Conservation (phyloP, 306 rosid genomes). For the Corylus heterophylla region DNA sequence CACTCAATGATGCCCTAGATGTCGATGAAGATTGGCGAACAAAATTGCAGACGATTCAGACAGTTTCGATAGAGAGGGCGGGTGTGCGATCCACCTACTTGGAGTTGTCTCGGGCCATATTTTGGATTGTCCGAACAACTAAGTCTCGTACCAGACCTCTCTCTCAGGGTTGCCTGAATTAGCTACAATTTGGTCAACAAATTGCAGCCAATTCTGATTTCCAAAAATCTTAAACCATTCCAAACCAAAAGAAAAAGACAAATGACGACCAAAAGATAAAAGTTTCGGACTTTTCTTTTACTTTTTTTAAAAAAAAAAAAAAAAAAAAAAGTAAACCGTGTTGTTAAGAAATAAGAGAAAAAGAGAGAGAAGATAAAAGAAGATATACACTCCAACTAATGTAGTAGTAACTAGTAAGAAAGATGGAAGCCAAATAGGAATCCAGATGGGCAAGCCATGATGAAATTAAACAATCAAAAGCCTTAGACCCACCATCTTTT, state of each 20-base stretch:
- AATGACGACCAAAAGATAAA: background rate
- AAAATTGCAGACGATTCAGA: too few species aligned
- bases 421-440: background rate
- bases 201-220: too few species aligned
- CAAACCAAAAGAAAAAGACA: too few species aligned
- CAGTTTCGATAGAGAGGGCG: too few species aligned
- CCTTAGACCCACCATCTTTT: slow-evolving; percentile 3
- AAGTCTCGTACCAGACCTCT: too few species aligned
- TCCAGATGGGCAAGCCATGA: slow-evolving; percentile 18
- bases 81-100: too few species aligned
- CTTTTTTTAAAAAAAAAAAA: background rate
- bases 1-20: background rate
- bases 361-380: background rate
- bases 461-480: background rate
- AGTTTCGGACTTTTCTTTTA: background rate
- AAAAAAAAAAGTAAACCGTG: too few species aligned
- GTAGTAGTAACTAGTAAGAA: background rate
- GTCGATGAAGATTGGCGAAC: background rate
- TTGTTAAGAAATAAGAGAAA: background rate
- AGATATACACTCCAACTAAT: background rate
- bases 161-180: too few species aligned
- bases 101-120: too few species aligned
- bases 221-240: too few species aligned
- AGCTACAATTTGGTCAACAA: too few species aligned
- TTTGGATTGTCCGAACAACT: too few species aligned